Evolutionary conservation across 1,284 basidiomycete species (phyloP).

Genomic region (Pseudomicrostroma phylloplanum): DNA sequence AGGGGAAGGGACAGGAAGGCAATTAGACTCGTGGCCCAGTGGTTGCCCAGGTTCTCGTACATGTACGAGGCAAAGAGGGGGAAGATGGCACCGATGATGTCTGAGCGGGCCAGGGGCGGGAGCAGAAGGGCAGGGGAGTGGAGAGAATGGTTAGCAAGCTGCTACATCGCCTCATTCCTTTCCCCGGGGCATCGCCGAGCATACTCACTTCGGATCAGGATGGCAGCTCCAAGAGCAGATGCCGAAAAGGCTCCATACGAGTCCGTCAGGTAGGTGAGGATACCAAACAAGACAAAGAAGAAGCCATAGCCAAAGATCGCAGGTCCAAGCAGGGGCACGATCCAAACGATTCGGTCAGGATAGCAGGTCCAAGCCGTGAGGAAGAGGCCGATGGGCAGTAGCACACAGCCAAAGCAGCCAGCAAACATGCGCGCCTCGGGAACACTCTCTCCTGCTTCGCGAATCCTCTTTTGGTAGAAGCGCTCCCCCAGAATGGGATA

Average conservation of each 20-base stretch:
- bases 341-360: conserved; percentile 22
- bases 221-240: conserved; percentile 10
- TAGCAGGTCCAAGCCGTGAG: conserved; percentile 46
- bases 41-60: conserved; percentile 16
- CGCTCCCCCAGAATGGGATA: conserved; percentile 54
- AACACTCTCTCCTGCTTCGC: conserved; percentile 19
- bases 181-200: conserved; percentile 9
- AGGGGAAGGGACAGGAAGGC: conserved; percentile 14
- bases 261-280: conserved; percentile 32
- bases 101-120: not conserved
- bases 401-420: conserved; percentile 31
- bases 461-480: conserved; percentile 34
- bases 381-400: conserved; percentile 45
- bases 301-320: conserved; percentile 41
- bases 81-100: conserved; percentile 17
- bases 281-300: conserved; percentile 21
- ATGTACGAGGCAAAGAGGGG: conserved; percentile 11
- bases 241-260: conserved; percentile 25
- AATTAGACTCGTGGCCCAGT: conserved; percentile 13
- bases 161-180: not conserved
- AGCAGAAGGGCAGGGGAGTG: not conserved
- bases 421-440: conserved; percentile 35
- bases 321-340: conserved; percentile 31
- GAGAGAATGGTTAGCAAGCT: not conserved
- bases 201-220: not conserved